phyloP scores from a whole-genome alignment of 1,139 yeast species.

The Taiozyma onychis region DNA sequence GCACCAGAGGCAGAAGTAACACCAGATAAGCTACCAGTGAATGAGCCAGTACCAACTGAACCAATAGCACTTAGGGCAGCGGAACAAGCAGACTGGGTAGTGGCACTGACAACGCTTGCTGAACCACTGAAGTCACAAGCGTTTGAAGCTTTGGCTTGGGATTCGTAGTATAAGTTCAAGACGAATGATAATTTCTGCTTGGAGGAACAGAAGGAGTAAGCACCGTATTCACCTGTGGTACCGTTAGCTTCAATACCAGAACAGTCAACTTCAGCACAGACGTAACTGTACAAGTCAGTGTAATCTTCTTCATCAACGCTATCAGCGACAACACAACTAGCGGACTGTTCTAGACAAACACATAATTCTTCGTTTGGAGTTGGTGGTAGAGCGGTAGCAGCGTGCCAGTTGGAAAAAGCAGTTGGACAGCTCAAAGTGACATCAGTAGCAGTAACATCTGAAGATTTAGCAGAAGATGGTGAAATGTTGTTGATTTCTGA shows the following conservation, averaged over 20 bases:
- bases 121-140: conserved; percentile 71
- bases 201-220: conserved; percentile 57
- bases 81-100: conserved; percentile 45
- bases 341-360: conserved; percentile 48
- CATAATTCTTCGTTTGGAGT: conserved; percentile 63
- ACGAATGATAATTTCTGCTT: conserved; percentile 60
- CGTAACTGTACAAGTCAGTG: conserved; percentile 46
- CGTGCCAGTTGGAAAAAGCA: conserved; percentile 46
- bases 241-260: conserved; percentile 57
- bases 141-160: conserved; percentile 35
- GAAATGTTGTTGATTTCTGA: conserved; percentile 47
- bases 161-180: conserved; percentile 58
- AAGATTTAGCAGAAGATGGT: conserved; percentile 56
- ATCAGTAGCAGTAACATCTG: conserved; percentile 42
- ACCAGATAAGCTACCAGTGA: conserved; percentile 38
- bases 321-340: conserved; percentile 48
- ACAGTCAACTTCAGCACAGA: conserved; percentile 49
- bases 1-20: conserved; percentile 35
- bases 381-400: conserved; percentile 63
- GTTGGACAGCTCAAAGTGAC: conserved; percentile 53
- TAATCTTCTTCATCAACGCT: conserved; percentile 47
- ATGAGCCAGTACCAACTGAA: conserved; percentile 44
- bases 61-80: conserved; percentile 39
- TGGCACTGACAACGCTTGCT: conserved; percentile 42
- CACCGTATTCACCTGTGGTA: conserved; percentile 56